Conservation (phyloP, 352 stramenopile species). For the Vaucheria bursata region DNA sequence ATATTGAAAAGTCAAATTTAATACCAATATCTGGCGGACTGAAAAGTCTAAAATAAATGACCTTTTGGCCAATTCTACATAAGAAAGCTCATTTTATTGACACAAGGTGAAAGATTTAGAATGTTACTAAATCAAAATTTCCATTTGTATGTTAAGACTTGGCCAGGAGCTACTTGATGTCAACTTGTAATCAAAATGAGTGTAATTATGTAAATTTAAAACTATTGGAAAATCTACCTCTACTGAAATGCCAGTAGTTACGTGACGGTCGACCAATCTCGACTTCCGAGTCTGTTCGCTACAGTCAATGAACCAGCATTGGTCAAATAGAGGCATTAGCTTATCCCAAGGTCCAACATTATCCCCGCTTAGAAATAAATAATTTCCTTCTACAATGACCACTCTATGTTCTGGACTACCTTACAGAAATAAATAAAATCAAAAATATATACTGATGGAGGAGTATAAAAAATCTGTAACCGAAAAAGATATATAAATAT, state of each 20-base stretch:
- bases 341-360: slow-evolving; percentile 23
- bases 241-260: not conserved
- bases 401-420: slow-evolving; percentile 13
- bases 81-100: too few species aligned
- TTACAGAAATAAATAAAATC: not conserved
- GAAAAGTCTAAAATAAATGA: too few species aligned
- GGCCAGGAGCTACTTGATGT: too few species aligned
- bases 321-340: slow-evolving; percentile 33
- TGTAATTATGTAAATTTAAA: not conserved
- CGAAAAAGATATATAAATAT: not conserved
- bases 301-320: slow-evolving; percentile 40
- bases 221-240: not conserved
- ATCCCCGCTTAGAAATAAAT: slow-evolving; percentile 41
- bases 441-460: not conserved
- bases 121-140: too few species aligned
- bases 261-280: slow-evolving; percentile 1
- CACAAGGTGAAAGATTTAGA: too few species aligned
- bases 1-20: too few species aligned
- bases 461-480: not conserved
- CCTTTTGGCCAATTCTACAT: too few species aligned
- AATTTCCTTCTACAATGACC: slow-evolving; percentile 49
- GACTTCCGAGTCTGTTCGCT: slow-evolving; percentile 3
- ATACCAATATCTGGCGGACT: too few species aligned
- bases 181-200: too few species aligned
- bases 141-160: too few species aligned